Evolutionary conservation across 1,284 basidiomycete species (phyloP).

Genomic region (Pascua guehoae): DNA sequence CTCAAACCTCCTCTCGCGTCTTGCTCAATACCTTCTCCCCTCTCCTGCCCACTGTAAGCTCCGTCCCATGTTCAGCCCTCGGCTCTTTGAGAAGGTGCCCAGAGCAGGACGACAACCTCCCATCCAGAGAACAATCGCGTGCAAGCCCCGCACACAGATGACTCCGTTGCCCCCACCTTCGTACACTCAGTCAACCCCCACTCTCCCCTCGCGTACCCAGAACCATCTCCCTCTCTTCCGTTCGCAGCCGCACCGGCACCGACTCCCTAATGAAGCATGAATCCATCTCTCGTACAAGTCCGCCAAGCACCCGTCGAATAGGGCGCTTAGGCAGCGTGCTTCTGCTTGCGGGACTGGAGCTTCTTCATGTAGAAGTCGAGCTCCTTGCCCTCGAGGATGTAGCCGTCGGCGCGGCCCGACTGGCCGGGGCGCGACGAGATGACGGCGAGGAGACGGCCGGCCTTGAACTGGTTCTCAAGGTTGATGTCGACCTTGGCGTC

Average conservation of each 20-base stretch:
- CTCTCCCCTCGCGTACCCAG: not conserved
- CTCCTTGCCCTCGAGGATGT: constrained; percentile 94
- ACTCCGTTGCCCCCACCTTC: no score
- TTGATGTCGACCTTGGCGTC: constrained; percentile 85
- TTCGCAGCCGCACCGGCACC: no score
- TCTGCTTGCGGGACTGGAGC: constrained; percentile 86
- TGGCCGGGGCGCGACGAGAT: constrained; percentile 92
- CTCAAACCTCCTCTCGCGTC: no score
- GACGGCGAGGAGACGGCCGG: constrained; percentile 62
- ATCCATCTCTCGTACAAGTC: constrained; percentile 29
- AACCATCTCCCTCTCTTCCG: no score
- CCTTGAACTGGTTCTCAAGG: constrained; percentile 60
- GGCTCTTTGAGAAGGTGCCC: no score
- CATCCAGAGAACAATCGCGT: no score
- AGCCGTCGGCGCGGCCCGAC: constrained; percentile 88
- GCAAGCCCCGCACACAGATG: no score
- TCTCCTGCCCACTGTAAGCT: no score
- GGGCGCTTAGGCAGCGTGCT: constrained; percentile 59
- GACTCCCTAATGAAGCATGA: constrained; percentile 16
- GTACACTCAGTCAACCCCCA: not conserved
- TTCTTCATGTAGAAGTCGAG: constrained; percentile 95
- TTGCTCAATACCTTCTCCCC: no score
- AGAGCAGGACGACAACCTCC: no score
- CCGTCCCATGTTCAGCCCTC: no score
- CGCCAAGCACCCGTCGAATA: constrained; percentile 11